A percentile compares a stretch with the other conserved stretches of the same genome.
These are phyloP conservation scores for Aspergillus sp. DNA, from an alignment of 2,329 filamentous ascomycete genomes.

Conservation along the genomic window DNA sequence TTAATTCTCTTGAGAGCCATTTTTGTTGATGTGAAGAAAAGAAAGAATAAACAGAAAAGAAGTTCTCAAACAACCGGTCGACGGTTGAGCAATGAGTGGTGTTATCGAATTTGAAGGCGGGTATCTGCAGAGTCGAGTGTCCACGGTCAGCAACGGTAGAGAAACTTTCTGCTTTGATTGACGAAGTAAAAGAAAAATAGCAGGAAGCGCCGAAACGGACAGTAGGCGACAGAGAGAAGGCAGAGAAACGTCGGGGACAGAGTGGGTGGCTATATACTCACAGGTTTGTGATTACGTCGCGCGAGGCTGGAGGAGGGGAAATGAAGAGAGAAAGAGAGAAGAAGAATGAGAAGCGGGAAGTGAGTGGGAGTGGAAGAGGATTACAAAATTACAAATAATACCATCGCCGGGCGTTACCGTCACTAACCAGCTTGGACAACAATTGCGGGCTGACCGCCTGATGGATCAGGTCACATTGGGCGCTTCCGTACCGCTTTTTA, in stretches of 20 bases:
- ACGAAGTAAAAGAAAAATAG: background rate
- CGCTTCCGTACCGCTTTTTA: background rate
- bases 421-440: background rate
- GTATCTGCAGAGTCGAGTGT: conserved; percentile 18
- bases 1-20: conserved; percentile 57
- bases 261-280: conserved; percentile 12
- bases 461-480: background rate
- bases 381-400: background rate
- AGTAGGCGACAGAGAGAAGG: background rate
- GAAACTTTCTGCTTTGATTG: background rate
- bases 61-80: conserved; percentile 8
- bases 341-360: background rate
- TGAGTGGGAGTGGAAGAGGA: conserved; percentile 18
- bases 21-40: conserved; percentile 22
- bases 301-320: conserved; percentile 28
- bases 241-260: conserved; percentile 9
- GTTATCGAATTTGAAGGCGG: conserved; percentile 18
- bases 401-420: background rate
- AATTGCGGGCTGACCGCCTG: background rate
- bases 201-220: background rate
- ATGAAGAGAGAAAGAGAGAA: conserved; percentile 27
- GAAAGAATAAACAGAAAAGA: conserved; percentile 11
- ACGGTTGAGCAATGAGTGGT: conserved; percentile 7
- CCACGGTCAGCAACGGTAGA: conserved; percentile 7
- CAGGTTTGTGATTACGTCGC: conserved; percentile 30